Conservation (phyloP, 2,329 filamentous ascomycete genomes). For the Sporothrix inflata region DNA sequence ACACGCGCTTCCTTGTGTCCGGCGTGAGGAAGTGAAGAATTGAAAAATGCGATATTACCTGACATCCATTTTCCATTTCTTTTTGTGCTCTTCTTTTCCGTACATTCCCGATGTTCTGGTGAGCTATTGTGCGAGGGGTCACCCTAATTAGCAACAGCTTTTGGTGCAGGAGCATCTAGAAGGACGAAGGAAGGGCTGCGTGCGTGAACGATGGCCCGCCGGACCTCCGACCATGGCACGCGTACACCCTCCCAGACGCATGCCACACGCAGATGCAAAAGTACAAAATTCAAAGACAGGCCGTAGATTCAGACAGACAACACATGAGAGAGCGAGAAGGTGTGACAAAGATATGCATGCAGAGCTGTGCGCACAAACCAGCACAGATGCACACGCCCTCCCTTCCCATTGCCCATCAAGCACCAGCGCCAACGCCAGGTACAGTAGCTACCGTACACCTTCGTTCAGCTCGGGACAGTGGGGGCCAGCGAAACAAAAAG, state of each 20-base stretch:
- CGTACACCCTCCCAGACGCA: neutral
- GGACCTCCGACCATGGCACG: conserved; percentile 22
- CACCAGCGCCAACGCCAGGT: neutral
- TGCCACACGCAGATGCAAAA: neutral
- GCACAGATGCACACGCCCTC: neutral
- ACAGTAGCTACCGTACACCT: conserved; percentile 3
- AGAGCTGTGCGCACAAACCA: neutral
- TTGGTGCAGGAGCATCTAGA: neutral
- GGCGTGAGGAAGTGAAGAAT: neutral
- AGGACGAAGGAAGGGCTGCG: neutral
- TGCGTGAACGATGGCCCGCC: neutral
- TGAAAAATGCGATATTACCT: neutral
- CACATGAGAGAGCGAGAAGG: neutral
- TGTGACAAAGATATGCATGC: neutral
- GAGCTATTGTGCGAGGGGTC: neutral
- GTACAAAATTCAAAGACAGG: neutral
- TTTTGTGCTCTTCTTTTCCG: neutral
- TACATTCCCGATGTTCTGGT: neutral
- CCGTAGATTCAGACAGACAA: too few relatives aligned
- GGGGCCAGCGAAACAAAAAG: neutral
- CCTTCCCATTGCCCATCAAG: neutral
- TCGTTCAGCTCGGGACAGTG: neutral
- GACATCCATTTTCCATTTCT: neutral
- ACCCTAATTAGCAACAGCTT: too few relatives aligned
- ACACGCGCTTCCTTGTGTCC: neutral